A percentile compares a stretch with the other conserved stretches of the same genome.
These are phyloP conservation scores for Orbilia ellipsospora DNA, from an alignment of 2,329 filamentous ascomycete species.

Conservation along the genomic window DNA sequence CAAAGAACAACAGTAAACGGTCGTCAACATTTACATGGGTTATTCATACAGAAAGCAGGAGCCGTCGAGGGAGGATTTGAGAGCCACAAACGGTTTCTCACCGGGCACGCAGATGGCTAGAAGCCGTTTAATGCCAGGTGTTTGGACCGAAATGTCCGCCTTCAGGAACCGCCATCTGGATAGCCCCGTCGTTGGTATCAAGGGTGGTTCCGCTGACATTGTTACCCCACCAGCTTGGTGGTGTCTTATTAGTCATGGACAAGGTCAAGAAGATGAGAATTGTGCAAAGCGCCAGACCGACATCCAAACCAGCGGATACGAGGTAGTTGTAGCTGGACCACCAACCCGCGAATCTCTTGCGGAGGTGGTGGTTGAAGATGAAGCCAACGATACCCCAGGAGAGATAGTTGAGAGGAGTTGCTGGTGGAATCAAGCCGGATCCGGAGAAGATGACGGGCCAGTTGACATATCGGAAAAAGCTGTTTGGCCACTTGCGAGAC, in stretches of 20 bases:
- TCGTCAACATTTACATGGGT: constrained; percentile 19
- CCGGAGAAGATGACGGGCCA: constrained; percentile 77
- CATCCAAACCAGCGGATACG: constrained; percentile 76
- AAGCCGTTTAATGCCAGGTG: constrained; percentile 64
- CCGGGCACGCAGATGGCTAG: background rate
- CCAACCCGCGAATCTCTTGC: constrained; percentile 75
- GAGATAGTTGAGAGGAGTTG: constrained; percentile 76
- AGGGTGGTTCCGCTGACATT: constrained; percentile 65
- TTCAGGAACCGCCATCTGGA: constrained; percentile 63
- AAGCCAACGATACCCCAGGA: constrained; percentile 76
- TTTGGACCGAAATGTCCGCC: constrained; percentile 68
- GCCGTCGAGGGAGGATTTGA: constrained; percentile 7
- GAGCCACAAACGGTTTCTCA: background rate
- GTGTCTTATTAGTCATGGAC: constrained; percentile 69
- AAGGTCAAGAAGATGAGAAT: constrained; percentile 77
- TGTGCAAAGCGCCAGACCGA: constrained; percentile 73
- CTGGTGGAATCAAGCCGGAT: constrained; percentile 73
- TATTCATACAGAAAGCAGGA: background rate
- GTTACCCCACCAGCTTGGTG: constrained; percentile 75
- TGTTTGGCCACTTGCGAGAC: constrained; percentile 72
- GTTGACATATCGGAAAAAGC: constrained; percentile 73
- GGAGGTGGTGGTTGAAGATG: constrained; percentile 76
- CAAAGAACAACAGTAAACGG: constrained; percentile 9
- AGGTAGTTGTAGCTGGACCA: constrained; percentile 84
- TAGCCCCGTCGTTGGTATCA: constrained; percentile 65